Evolutionary conservation across 257 asterid species (phyloP).

Genomic region (Vinca minor): DNA sequence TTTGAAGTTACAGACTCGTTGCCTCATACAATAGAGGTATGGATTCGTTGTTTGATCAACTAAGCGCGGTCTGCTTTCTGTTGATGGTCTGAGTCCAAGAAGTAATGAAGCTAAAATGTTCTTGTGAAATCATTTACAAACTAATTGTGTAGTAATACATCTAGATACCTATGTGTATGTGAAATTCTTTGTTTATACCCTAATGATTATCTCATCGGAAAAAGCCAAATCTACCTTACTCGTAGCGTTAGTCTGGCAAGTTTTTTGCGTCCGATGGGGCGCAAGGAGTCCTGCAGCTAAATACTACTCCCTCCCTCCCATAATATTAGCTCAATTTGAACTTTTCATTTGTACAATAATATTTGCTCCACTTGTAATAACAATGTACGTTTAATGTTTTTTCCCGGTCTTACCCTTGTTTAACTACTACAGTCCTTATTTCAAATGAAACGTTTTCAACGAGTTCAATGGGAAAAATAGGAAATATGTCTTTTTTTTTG

Average conservation of each 20-base stretch:
- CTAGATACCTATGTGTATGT: background rate
- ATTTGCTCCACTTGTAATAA: background rate
- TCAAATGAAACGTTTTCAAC: no score
- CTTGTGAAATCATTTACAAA: background rate
- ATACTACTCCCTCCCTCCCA: no score
- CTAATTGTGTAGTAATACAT: background rate
- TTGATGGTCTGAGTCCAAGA: constrained; percentile 3
- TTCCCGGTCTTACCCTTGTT: no score
- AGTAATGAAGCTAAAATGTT: background rate
- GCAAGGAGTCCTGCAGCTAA: background rate
- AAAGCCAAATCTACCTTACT: background rate
- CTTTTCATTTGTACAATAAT: no score
- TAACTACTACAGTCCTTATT: no score
- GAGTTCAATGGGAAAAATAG: no score
- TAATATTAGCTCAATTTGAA: no score
- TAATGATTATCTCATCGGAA: background rate
- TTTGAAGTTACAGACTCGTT: constrained; percentile 34
- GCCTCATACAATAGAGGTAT: constrained; percentile 57
- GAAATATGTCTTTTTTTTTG: background rate
- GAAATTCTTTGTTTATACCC: background rate
- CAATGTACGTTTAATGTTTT: no score
- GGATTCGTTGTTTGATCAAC: background rate
- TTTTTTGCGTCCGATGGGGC: background rate
- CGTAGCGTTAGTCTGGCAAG: background rate
- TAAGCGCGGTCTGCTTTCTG: background rate